Evolutionary conservation across 83 land plant species (phyloP).

Genomic region (Thuja plicata): DNA sequence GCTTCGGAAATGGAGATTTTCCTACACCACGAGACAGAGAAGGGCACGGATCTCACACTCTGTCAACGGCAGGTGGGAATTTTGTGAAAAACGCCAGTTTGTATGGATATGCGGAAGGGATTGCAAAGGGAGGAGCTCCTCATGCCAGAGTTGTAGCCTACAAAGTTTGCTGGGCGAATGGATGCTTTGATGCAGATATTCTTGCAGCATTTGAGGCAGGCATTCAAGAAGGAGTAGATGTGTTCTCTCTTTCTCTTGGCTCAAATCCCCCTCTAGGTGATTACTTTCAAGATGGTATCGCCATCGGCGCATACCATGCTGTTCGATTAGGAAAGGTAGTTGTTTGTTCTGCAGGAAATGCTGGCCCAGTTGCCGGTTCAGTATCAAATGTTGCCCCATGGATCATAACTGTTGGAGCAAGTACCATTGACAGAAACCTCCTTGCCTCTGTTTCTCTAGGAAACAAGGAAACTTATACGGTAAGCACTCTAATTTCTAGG

Average conservation of each 20-base stretch:
- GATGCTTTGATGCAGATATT: conserved; percentile 25
- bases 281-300: conserved; percentile 13
- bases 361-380: conserved; percentile 1
- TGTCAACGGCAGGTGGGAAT: conserved; percentile 28
- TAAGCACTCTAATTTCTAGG: conserved; percentile 5
- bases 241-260: conserved; percentile 6
- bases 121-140: conserved; percentile 35
- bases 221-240: conserved; percentile 22
- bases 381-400: conserved; percentile 29
- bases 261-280: not conserved
- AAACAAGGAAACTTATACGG: conserved; percentile 4
- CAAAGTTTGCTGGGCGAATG: conserved; percentile 30
- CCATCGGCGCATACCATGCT: conserved; percentile 26
- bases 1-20: not conserved
- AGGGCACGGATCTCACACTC: conserved; percentile 36
- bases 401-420: conserved; percentile 27
- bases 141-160: conserved; percentile 30
- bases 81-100: conserved; percentile 22
- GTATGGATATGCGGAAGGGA: conserved; percentile 23
- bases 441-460: conserved; percentile 1
- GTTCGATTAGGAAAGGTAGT: conserved; percentile 11
- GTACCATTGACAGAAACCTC: conserved; percentile 18
- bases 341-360: conserved; percentile 25
- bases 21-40: conserved; percentile 18
- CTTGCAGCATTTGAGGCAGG: conserved; percentile 26